Evolutionary conservation across 139 green algal species (phyloP).

Genomic region (Chlamydomonas sp.): DNA sequence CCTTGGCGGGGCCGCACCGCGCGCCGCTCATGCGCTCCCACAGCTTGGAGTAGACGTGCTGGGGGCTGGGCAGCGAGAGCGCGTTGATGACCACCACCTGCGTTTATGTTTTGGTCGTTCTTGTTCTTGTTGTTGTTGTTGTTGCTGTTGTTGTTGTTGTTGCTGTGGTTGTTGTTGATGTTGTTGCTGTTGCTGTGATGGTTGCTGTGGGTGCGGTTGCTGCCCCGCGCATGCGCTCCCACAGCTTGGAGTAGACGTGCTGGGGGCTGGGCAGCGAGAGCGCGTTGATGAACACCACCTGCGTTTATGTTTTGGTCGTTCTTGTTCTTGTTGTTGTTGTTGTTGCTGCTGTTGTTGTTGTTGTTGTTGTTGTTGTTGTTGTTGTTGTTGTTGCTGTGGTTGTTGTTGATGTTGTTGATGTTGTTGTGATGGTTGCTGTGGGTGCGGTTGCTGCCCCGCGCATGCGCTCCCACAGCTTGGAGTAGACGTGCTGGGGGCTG

Average conservation of each 20-base stretch:
- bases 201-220: neutral
- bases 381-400: too few species aligned
- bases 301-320: conserved; percentile 34
- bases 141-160: conserved; percentile 4
- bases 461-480: conserved; percentile 72
- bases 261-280: conserved; percentile 78
- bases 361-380: neutral
- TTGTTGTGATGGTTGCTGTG: neutral
- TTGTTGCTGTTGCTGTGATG: neutral
- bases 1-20: conserved; percentile 36
- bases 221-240: conserved; percentile 77
- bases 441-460: too few species aligned
- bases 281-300: conserved; percentile 87
- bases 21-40: conserved; percentile 78
- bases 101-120: conserved; percentile 22
- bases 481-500: conserved; percentile 82
- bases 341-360: conserved; percentile 9
- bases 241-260: conserved; percentile 80
- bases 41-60: conserved; percentile 80
- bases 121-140: neutral
- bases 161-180: neutral
- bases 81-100: conserved; percentile 89
- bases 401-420: conserved; percentile 1
- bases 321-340: neutral
- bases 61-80: conserved; percentile 75